Evolutionary conservation across 768 basidiomycete species (phyloP), one percentile per base, ranked within the genome.

Genomic region (Amanita fuliginea): DNA sequence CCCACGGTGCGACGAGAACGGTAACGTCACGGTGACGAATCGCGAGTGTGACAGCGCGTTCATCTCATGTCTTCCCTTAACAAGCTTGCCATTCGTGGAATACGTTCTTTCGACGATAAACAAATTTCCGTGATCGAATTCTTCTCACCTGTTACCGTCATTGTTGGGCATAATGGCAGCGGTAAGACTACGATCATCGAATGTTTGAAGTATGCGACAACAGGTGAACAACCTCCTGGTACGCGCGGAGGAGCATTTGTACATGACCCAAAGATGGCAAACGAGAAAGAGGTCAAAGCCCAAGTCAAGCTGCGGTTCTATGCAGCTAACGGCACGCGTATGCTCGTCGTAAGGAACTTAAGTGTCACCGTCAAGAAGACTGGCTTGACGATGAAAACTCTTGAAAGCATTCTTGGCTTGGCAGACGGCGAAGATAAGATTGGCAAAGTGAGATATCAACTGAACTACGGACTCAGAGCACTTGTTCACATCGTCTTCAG

Each of bases 181-280:
- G 96, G 96, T 39, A 99, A 99, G 69, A 99, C 96, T 2, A 99
- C 95, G 0, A 88, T 98, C 61, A 98, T 99, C 65, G 96, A 99
- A 73, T 98, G 95, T 67, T 78, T 99, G 64, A 98, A 98, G 72
- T 99, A 99, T 62, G 92, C 91, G 9, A 96, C 96, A 0, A 99
- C 96, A 0, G 96, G 96, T 24, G 95, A 98, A 64, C 86, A 98
- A 57, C 96, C 96, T 0, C 90, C 96, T 1, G 95, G 95, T 60
- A 91, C 94, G 19, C 91, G 93, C 53, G 95, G 95, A 28, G 96
- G 95, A n/a, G 96, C 96, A 0, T 99, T 98, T 66, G 69, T 99
- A 3, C 96, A 99, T 64, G 96, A 99, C 66, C 96, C 96, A 1
- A 96, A 96, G 74, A 95, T 99, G 81, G 96, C 96, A 6, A 94